Base-by-base conservation (phyloP, 805 yeast genomes). In the Candida jianshihensis region DNA sequence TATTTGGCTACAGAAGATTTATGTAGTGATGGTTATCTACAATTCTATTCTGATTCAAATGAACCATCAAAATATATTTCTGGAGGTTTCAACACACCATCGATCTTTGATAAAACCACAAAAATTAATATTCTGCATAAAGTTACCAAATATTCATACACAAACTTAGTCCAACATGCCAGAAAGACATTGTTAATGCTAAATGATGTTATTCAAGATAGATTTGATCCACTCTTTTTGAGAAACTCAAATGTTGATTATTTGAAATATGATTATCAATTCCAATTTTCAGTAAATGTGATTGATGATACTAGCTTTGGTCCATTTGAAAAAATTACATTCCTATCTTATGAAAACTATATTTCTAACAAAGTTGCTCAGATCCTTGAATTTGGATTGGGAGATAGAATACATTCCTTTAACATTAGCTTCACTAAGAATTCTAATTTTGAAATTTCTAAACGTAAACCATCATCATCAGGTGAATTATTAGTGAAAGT, bases 1-100 rank as follows among this genome's bases (percentile, higher is more conserved):
- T 89, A 82, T 53, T 55, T 90, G 42, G 94, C 96, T 3, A 74
- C 84, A 3, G 78, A 80, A 69, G 95, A 88, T 57, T 59, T 89
- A 33, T 64, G 71, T 36, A 52, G 64, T 9, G 57, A 59, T 16
- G 92, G 90, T 1, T 78, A 82, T 49, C 59, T 84, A 30, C 79
- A 84, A 20, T 81, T 84, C 53, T 67, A 75, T 39, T 77, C 85
- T 5, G 61, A 56, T 30, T 36, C 57, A 6, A 45, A 55, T 10
- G 60, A 54, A 6, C 43, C 59, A 6, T 61, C 68, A 6, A 64
- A 53, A 44, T 65, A 60, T 37, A 36, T 76, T 46, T 70, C 69
- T 34, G 71, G 63, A 20, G 89, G 89, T 2, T 84, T 81, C 54
- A 71, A 73, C 40, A 75, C 78, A 2, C 94, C 94, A 21, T 81